These are phyloP conservation scores for Manihot esculenta DNA, from an alignment of 441 rosid species.

Conservation along the genomic window DNA sequence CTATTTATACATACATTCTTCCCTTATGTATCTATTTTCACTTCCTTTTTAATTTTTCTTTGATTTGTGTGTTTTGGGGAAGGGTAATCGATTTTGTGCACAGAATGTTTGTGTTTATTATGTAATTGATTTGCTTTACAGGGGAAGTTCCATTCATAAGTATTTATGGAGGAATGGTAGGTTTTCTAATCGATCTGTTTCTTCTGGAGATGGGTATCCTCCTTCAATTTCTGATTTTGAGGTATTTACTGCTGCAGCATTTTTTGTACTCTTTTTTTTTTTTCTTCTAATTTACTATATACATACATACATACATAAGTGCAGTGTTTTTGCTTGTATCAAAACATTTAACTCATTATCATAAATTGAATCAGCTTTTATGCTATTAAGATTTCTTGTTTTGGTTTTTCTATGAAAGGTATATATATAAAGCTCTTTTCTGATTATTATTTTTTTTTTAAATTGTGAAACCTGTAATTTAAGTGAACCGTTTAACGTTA, in stretches of 20 bases:
- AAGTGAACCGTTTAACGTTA: neutral
- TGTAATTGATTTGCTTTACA: constrained; percentile 22
- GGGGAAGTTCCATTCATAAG: constrained; percentile 73
- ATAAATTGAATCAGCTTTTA: no score
- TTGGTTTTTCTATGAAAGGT: no score
- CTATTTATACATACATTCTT: neutral
- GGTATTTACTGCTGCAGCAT: constrained; percentile 36
- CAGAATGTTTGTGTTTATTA: neutral
- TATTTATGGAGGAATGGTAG: constrained; percentile 53
- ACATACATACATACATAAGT: no score
- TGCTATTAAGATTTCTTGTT: no score
- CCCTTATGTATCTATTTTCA: neutral
- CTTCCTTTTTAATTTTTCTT: neutral
- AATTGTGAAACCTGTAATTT: neutral
- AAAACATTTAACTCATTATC: no score
- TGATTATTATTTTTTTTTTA: neutral
- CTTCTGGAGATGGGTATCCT: constrained; percentile 58
- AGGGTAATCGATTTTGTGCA: neutral
- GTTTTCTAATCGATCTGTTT: constrained; percentile 55
- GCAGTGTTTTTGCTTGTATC: no score
- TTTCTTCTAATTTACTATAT: neutral
- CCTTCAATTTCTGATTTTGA: constrained; percentile 46
- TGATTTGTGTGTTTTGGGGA: neutral
- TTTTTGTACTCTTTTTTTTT: neutral
- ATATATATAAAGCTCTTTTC: neutral